Percentiles rank a stretch among this genome's conserved stretches.
Evolutionary conservation across 73 alveolate genomes (phyloP).

Genomic region (Paramecium caudatum): DNA sequence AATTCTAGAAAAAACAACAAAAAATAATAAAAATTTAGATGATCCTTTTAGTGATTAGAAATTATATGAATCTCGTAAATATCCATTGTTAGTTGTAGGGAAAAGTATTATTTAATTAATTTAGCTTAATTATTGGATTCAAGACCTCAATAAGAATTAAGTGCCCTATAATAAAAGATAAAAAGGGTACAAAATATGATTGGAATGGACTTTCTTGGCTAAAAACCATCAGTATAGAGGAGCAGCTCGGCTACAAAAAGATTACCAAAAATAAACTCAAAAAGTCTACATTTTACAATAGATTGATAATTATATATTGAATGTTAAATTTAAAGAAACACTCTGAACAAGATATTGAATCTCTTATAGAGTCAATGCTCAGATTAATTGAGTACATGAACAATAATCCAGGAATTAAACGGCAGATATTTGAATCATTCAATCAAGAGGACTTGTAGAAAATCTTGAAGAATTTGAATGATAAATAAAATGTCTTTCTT

Average conservation of each 20-base stretch:
- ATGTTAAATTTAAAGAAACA: slow-evolving; percentile 38
- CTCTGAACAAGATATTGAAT: slow-evolving; percentile 59
- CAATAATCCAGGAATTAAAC: not conserved
- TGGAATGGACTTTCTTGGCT: slow-evolving; percentile 33
- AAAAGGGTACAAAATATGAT: not conserved
- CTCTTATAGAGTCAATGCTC: slow-evolving; percentile 54
- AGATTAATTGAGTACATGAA: slow-evolving; percentile 63
- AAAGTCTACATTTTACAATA: slow-evolving; percentile 26
- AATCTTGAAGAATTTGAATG: slow-evolving; percentile 53
- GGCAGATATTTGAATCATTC: slow-evolving; percentile 59
- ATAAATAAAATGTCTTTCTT: not conserved
- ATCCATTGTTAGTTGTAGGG: slow-evolving; percentile 49
- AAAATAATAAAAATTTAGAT: not conserved
- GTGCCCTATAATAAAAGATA: not conserved
- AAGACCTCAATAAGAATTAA: slow-evolving; percentile 37
- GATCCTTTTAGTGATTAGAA: not conserved
- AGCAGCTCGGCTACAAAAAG: slow-evolving; percentile 8
- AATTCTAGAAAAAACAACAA: not conserved
- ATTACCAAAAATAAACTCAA: slow-evolving; percentile 55
- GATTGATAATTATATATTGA: slow-evolving; percentile 1
- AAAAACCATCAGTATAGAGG: slow-evolving; percentile 16
- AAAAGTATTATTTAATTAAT: not conserved
- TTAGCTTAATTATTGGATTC: slow-evolving; percentile 40
- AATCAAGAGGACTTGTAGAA: slow-evolving; percentile 43
- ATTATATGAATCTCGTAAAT: not conserved